phyloP scores from a whole-genome alignment of 2,329 filamentous ascomycete species.

The Phialocephala sp. region DNA sequence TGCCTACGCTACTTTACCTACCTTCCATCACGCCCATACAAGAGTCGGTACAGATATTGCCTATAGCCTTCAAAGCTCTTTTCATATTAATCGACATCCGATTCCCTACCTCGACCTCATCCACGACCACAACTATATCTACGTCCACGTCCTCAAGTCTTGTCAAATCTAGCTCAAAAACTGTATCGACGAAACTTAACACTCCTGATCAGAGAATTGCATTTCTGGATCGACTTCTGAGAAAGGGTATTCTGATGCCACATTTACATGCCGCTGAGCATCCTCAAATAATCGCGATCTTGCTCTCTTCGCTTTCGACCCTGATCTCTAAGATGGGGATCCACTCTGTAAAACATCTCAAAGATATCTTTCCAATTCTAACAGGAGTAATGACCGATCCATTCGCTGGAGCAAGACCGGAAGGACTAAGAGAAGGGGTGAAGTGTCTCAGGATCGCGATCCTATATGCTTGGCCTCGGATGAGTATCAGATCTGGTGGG shows the following conservation, averaged over 20 bases:
- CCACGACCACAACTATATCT: not conserved
- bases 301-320: conserved; percentile 56
- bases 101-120: conserved; percentile 17
- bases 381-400: conserved; percentile 70
- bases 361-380: conserved; percentile 71
- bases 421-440: conserved; percentile 56
- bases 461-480: conserved; percentile 70
- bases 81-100: conserved; percentile 54
- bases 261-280: conserved; percentile 65
- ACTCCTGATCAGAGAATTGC: conserved; percentile 31
- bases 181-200: not conserved
- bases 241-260: conserved; percentile 60
- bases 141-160: not conserved
- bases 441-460: conserved; percentile 63
- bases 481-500: conserved; percentile 46
- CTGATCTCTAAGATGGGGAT: conserved; percentile 65
- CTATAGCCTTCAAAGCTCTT: conserved; percentile 69
- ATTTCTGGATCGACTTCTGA: conserved; percentile 59
- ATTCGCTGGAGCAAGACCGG: conserved; percentile 49
- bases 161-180: not conserved
- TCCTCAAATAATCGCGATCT: conserved; percentile 58
- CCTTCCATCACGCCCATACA: conserved; percentile 77
- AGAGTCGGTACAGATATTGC: conserved; percentile 70
- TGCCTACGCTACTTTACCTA: conserved; percentile 76
- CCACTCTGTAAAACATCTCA: conserved; percentile 69